Evolutionary conservation across 495 filamentous ascomycete species (phyloP), one percentile per base, ranked within the genome.

Genomic region (Podospora pseudocomata): DNA sequence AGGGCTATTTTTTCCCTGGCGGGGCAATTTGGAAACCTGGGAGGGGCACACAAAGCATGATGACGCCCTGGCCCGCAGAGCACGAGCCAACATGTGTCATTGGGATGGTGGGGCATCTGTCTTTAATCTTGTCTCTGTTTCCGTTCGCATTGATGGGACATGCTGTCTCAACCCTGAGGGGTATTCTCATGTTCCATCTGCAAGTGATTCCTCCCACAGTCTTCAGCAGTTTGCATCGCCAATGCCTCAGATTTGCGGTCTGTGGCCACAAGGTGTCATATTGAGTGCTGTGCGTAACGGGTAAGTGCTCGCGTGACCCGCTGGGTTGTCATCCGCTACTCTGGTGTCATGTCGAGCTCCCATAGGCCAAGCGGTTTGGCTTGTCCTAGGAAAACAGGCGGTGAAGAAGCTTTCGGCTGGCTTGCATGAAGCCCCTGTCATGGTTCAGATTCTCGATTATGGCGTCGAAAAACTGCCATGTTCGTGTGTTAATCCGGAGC

Each of bases 281-380:
- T 13, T 13, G 9, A 49, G 26, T 53, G 27, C 55, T 56, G 32
- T 18, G 44, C 69, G 64, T 60, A 58, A 66, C 55, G 18, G 30
- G 62, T 55, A 71, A 64, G 62, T 59, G 66, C 60, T 71, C 69
- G 69, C 63, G 69, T 71, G 69, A 68, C 54, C 53, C 54, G 65
- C 61, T 49, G 18, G 39, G 39, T 11, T 18, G 39, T 49, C 39
- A 6, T 49, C 39, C 39, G 60, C 68, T 53, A 13, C 55, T 65
- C 30, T 67, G 19, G 53, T 28, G 34, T 30, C 19, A 67, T 67
- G 65, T 65, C 57, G 32, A 26, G 28, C 27, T 32, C 54, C 32
- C 57, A 70, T 70, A 70, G 69, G 69, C 57, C 27, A 56, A 32
- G 23, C 13, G 28, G 0, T 34, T 3, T 58, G 0, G 49, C 44